Percentiles rank a stretch among this genome's conserved stretches.
These are phyloP conservation scores for Fraxinus cuspidata DNA, from an alignment of 257 asterid genomes.

Conservation along the genomic window DNA sequence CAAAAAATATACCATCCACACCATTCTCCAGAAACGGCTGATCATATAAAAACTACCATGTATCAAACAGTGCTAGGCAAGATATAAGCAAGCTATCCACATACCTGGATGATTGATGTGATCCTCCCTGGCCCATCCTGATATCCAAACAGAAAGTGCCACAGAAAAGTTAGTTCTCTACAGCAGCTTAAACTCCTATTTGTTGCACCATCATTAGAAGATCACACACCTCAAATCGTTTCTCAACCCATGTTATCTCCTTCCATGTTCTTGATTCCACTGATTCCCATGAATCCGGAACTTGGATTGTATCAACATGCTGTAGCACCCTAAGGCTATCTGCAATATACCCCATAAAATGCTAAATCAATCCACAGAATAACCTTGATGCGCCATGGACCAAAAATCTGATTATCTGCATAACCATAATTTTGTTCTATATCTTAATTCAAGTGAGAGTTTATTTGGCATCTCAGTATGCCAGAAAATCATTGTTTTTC, in stretches of 20 bases:
- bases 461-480: neutral
- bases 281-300: conserved; percentile 65
- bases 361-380: neutral
- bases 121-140: conserved; percentile 78
- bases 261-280: conserved; percentile 61
- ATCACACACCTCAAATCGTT: conserved; percentile 59
- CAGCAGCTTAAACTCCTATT: neutral
- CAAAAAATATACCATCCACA: neutral
- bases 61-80: neutral
- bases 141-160: conserved; percentile 28
- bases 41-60: neutral
- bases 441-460: neutral
- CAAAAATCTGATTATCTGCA: neutral
- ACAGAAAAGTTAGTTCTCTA: neutral
- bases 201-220: neutral
- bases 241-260: conserved; percentile 74
- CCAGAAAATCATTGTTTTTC: neutral
- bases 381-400: neutral
- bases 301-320: conserved; percentile 75
- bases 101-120: conserved; percentile 76
- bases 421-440: neutral
- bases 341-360: conserved; percentile 27
- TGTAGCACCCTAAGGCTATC: conserved; percentile 82
- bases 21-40: neutral
- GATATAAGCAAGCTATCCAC: conserved; percentile 5